Base-by-base conservation (phyloP, 345 rosid species). In the Combretum micranthum region DNA sequence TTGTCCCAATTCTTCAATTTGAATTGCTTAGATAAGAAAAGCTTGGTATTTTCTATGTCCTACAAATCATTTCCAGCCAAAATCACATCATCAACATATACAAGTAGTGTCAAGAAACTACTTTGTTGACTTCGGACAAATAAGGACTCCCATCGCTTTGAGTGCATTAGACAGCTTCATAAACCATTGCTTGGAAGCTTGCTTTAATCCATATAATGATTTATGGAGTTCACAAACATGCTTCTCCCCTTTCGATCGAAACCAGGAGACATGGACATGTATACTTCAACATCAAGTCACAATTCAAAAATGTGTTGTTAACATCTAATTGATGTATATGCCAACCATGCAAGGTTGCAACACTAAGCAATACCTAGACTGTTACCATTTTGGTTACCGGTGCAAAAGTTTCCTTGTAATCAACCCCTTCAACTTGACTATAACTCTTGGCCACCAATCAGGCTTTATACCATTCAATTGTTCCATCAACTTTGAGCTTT, bases 61-160 rank as follows among this genome's bases (percentile, higher is more conserved):
- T 20, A 25, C 18, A 45, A 3, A 23, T 57, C 22, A 16, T 43
- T 57, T 6, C 61, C 50, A 1, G 39, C 16, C 43, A 57, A 44
- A 12, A 43, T 57, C 25, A 44, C 61, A 57, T 57, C 50, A 57
- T 57, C 50, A 43, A 44, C 51, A 21, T 57, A 44, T n/a, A n/a
- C n/a, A n/a, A n/a, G n/a, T n/a, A n/a, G n/a, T n/a, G n/a, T n/a
- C n/a, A n/a, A n/a, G n/a, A n/a, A n/a, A n/a, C n/a, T n/a, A n/a
- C n/a, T n/a, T n/a, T n/a, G n/a, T n/a, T n/a, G n/a, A n/a, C n/a
- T n/a, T n/a, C n/a, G n/a, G n/a, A n/a, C n/a, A n/a, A n/a, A n/a
- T n/a, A n/a, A n/a, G n/a, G n/a, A n/a, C n/a, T n/a, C n/a, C n/a
- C n/a, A n/a, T n/a, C n/a, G n/a, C n/a, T n/a, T n/a, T n/a, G n/a